A percentile compares a stretch with the other conserved stretches of the same genome.
phyloP scores from a whole-genome alignment of 805 yeast genomes.

The Kodamaea nitidulidarum region DNA sequence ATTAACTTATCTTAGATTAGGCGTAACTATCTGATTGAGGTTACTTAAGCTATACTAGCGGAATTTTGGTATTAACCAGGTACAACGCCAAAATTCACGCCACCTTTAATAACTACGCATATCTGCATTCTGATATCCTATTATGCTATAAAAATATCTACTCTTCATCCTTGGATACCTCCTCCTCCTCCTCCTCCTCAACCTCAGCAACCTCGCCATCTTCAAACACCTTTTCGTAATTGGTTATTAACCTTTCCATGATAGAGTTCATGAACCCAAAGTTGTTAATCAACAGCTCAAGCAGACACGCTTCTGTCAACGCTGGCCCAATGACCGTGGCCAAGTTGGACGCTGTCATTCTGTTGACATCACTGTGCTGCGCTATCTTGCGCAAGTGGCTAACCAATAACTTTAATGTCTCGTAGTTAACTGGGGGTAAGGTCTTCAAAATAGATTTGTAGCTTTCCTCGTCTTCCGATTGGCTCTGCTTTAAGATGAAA shows the following conservation, averaged over 20 bases:
- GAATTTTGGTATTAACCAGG: no score
- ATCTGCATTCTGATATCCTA: no score
- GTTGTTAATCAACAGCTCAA: conserved; percentile 42
- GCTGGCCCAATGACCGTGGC: conserved; percentile 83
- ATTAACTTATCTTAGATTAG: no score
- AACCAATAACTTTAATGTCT: conserved; percentile 61
- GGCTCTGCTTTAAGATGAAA: conserved; percentile 31
- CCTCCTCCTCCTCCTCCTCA: not conserved
- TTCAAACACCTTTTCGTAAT: conserved; percentile 38
- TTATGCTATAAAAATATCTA: not conserved
- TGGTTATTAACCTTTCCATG: conserved; percentile 46
- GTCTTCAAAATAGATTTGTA: conserved; percentile 30
- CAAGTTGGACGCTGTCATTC: conserved; percentile 84
- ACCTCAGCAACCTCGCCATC: no score
- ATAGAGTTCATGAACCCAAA: conserved; percentile 55
- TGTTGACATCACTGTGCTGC: conserved; percentile 61
- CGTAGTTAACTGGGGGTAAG: conserved; percentile 65
- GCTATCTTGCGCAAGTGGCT: conserved; percentile 69
- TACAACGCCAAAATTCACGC: no score
- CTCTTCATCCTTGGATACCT: not conserved
- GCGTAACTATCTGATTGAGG: no score
- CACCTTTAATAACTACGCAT: no score
- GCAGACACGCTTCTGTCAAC: conserved; percentile 50
- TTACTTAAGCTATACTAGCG: no score
- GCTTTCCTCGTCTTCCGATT: conserved; percentile 14